Conservation (phyloP, 1,284 basidiomycete species). For the Caloboletus firmus region DNA sequence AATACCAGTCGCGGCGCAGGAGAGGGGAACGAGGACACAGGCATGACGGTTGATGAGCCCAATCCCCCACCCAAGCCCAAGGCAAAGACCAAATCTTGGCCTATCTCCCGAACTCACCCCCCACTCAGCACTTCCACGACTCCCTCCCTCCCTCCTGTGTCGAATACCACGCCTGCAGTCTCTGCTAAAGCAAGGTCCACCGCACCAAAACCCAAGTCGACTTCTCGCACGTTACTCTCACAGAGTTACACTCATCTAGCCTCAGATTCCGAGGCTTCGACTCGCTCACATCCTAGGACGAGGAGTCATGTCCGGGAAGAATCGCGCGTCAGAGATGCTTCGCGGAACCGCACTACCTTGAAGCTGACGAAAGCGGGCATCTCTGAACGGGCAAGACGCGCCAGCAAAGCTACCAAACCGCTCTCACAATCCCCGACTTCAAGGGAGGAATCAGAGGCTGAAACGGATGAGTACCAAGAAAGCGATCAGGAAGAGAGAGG, state of each 20-base stretch:
- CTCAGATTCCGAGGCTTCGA: constrained; percentile 30
- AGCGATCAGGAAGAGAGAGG: constrained; percentile 24
- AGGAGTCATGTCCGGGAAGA: constrained; percentile 27
- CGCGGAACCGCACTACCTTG: constrained; percentile 9
- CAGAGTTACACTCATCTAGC: constrained; percentile 17
- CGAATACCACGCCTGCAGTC: background rate
- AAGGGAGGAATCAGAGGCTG: constrained; percentile 9
- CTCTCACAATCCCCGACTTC: constrained; percentile 5
- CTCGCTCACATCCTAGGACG: constrained; percentile 23
- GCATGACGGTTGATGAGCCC: constrained; percentile 12
- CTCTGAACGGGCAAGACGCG: constrained; percentile 4
- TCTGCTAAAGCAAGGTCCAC: constrained; percentile 5
- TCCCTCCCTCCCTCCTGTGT: background rate
- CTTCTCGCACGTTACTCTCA: constrained; percentile 24
- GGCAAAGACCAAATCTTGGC: constrained; percentile 16
- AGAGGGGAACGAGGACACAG: background rate
- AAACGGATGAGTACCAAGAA: constrained; percentile 5
- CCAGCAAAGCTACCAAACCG: constrained; percentile 5
- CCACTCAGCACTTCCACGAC: constrained; percentile 10
- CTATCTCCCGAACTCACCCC: constrained; percentile 10
- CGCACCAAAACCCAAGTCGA: constrained; percentile 16
- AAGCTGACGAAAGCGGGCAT: constrained; percentile 9
- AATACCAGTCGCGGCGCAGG: background rate
- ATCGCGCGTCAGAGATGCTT: constrained; percentile 11
- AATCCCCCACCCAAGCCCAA: constrained; percentile 11